Conservation (phyloP, 306 rosid species). For the Cicer pinnatifidum region DNA sequence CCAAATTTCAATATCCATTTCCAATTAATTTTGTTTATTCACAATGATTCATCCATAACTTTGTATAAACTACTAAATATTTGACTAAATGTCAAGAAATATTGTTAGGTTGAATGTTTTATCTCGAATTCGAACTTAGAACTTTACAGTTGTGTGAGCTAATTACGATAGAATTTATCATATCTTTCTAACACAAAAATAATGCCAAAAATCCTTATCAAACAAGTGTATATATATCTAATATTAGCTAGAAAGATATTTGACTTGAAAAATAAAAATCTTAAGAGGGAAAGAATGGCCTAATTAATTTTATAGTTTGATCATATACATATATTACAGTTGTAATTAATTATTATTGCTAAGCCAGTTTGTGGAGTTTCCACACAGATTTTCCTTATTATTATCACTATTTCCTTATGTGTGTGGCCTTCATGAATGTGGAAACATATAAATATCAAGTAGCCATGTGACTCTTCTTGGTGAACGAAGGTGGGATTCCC, state of each 20-base stretch:
- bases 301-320: conserved; percentile 38
- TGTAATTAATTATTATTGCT: conserved; percentile 33
- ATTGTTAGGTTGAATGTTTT: too few relatives aligned
- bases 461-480: conserved; percentile 62
- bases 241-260: conserved; percentile 34
- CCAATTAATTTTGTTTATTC: background rate
- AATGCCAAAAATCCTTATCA: conserved; percentile 46
- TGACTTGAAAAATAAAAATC: too few relatives aligned
- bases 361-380: conserved; percentile 67
- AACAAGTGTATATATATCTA: conserved; percentile 48
- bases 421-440: conserved; percentile 25
- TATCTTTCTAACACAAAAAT: background rate
- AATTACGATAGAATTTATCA: too few relatives aligned
- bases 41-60: conserved; percentile 4
- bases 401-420: too few relatives aligned
- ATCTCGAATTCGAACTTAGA: accelerated
- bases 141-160: too few relatives aligned
- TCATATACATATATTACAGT: conserved; percentile 1
- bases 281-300: conserved; percentile 41
- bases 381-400: conserved; percentile 53
- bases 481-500: conserved; percentile 67
- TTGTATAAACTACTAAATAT: background rate
- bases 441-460: conserved; percentile 23
- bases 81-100: background rate
- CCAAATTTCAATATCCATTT: background rate